Conservation (phyloP, 164 flowering plant species). For the Piper longum region DNA sequence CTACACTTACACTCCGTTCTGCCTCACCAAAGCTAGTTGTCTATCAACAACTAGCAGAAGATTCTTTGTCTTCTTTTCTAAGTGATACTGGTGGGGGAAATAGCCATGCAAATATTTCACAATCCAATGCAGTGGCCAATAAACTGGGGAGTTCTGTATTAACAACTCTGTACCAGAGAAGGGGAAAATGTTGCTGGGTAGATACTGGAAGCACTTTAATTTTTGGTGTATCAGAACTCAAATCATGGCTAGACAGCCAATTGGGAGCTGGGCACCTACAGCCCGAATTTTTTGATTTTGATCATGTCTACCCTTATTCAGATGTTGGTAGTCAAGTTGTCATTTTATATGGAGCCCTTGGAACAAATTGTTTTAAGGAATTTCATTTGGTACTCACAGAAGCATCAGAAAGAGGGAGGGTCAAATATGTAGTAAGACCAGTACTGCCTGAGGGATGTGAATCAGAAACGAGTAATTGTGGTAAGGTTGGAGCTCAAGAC, state of each 20-base stretch:
- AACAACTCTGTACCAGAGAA: conserved; percentile 45
- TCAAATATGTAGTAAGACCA: conserved; percentile 77
- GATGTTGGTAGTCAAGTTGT: conserved; percentile 41
- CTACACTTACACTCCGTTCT: conserved; percentile 75
- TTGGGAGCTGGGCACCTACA: conserved; percentile 31
- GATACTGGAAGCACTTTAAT: conserved; percentile 62
- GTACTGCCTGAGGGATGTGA: conserved; percentile 87
- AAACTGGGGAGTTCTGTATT: conserved; percentile 28
- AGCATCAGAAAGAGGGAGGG: conserved; percentile 82
- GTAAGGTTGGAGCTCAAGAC: conserved; percentile 62
- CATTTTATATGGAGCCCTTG: conserved; percentile 89
- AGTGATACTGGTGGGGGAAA: conserved; percentile 29
- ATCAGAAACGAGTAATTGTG: conserved; percentile 39
- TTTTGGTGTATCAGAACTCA: conserved; percentile 54
- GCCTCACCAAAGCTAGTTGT: conserved; percentile 91
- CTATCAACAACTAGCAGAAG: conserved; percentile 78
- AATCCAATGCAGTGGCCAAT: conserved; percentile 11
- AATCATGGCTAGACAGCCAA: conserved; percentile 42
- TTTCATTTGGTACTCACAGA: conserved; percentile 52
- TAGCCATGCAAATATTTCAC: conserved; percentile 14
- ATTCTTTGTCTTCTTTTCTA: conserved; percentile 77
- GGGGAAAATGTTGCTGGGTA: conserved; percentile 93
- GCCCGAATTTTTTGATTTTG: conserved; percentile 90
- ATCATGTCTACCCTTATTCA: conserved; percentile 64
- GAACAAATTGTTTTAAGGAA: conserved; percentile 72